These are phyloP conservation scores for Fusarium anthophilum DNA, from an alignment of 2,329 filamentous ascomycete species.

Conservation along the genomic window DNA sequence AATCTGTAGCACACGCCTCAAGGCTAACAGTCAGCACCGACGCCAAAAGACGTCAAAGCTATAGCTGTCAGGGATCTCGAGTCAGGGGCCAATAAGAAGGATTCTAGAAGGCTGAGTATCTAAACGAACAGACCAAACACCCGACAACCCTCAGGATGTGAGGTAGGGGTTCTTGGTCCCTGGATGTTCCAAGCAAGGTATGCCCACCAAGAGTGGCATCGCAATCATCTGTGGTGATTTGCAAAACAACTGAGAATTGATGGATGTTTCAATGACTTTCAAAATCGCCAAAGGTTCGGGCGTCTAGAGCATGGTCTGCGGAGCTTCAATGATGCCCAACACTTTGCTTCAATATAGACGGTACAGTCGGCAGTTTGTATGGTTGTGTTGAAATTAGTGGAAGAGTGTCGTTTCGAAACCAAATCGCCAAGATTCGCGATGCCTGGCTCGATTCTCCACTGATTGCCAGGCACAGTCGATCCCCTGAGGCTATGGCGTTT, in stretches of 20 bases:
- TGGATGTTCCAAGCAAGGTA: conserved; percentile 4
- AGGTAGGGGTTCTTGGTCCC: conserved; percentile 23
- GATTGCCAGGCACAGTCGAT: conserved; percentile 15
- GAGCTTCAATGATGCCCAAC: neutral
- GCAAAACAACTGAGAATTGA: neutral
- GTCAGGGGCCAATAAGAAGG: conserved; percentile 32
- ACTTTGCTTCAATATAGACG: neutral
- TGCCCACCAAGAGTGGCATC: conserved; percentile 9
- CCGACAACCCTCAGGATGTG: conserved; percentile 5
- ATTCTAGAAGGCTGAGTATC: conserved; percentile 41
- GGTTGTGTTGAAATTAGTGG: neutral
- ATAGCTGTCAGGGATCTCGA: conserved; percentile 28
- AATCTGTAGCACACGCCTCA: conserved; percentile 25
- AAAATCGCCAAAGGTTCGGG: neutral
- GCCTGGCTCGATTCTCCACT: conserved; percentile 9
- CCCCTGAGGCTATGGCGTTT: neutral
- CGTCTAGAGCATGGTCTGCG: neutral
- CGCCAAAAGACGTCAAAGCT: conserved; percentile 28
- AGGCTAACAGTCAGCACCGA: conserved; percentile 11
- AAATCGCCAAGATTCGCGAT: conserved; percentile 21
- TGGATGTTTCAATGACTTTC: neutral
- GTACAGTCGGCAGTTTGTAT: neutral
- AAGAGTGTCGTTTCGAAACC: conserved; percentile 24
- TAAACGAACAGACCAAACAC: conserved; percentile 14
- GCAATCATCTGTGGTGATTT: conserved; percentile 5